phyloP scores from a whole-genome alignment of 1,284 basidiomycete genomes.

The Lentinula novae-zelandiae region DNA sequence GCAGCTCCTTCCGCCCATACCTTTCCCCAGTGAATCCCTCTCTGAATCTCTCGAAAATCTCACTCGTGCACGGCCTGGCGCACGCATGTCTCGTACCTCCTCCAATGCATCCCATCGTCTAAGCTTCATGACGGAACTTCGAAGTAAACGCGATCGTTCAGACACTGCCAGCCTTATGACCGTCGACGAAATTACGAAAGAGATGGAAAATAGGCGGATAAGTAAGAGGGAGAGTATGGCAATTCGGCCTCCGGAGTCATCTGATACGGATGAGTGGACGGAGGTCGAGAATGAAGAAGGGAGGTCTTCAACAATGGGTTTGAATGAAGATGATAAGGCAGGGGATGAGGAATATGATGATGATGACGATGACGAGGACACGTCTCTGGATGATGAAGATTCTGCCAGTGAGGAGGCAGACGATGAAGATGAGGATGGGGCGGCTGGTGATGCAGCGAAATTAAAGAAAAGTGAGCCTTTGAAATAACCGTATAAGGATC shows the following conservation, averaged over 20 bases:
- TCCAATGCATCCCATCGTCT: slow-evolving; percentile 60
- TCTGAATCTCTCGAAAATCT: slow-evolving; percentile 70
- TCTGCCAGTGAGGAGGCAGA: slow-evolving; percentile 40
- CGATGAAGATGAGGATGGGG: slow-evolving; percentile 46
- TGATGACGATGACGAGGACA: slow-evolving; percentile 40
- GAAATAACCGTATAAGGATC: neutral
- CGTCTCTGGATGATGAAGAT: slow-evolving; percentile 42
- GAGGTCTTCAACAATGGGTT: neutral
- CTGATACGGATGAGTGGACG: slow-evolving; percentile 66
- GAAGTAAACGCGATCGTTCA: slow-evolving; percentile 77
- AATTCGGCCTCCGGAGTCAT: slow-evolving; percentile 31
- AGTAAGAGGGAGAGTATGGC: slow-evolving; percentile 49
- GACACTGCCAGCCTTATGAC: slow-evolving; percentile 93
- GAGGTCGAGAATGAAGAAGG: slow-evolving; percentile 47
- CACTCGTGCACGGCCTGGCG: slow-evolving; percentile 26
- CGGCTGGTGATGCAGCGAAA: slow-evolving; percentile 42
- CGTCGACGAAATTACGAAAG: slow-evolving; percentile 96
- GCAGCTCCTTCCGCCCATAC: slow-evolving; percentile 78
- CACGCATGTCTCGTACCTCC: slow-evolving; percentile 30
- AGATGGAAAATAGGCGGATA: slow-evolving; percentile 82
- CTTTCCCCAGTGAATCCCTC: slow-evolving; percentile 73
- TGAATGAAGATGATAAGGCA: neutral
- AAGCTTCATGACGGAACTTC: slow-evolving; percentile 76
- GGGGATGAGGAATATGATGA: slow-evolving; percentile 29
- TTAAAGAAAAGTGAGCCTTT: slow-evolving; percentile 56